Percentiles rank a stretch among this genome's conserved stretches.
These are phyloP conservation scores for Eucalyptus guilfoylei DNA, from an alignment of 345 rosid genomes.

Conservation along the genomic window DNA sequence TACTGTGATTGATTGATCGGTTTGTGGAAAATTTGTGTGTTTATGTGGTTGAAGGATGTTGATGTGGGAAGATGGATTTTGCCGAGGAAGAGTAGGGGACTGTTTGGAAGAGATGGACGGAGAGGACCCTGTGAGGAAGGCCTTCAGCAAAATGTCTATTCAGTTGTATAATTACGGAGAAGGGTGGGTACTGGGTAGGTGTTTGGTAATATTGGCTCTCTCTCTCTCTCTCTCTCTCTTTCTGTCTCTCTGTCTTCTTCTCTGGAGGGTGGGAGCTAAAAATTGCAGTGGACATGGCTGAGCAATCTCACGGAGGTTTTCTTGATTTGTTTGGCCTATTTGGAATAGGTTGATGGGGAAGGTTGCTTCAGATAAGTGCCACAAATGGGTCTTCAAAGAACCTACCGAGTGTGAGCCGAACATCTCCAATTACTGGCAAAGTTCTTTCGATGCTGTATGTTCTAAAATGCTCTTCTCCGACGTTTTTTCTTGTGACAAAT, in stretches of 20 bases:
- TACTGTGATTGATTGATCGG: neutral
- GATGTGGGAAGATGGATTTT: constrained; percentile 99
- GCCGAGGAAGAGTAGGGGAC: constrained; percentile 73
- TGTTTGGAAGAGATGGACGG: constrained; percentile 74
- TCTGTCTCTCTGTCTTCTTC: neutral
- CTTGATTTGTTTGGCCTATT: neutral
- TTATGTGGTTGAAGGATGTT: constrained; percentile 60
- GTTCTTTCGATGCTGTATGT: constrained; percentile 93
- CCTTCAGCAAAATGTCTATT: constrained; percentile 99
- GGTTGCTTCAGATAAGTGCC: constrained; percentile 99
- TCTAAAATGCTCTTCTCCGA: neutral
- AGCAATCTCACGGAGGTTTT: neutral
- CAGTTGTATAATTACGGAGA: constrained; percentile 99
- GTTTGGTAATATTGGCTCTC: constrained; percentile 5
- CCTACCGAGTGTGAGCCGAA: constrained; percentile 94
- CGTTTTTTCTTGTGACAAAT: neutral
- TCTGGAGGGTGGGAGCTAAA: neutral
- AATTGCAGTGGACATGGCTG: neutral
- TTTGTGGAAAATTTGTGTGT: neutral
- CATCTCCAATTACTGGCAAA: constrained; percentile 96
- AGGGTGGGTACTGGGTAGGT: constrained; percentile 99
- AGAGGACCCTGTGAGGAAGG: constrained; percentile 92
- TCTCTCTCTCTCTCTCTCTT: neutral
- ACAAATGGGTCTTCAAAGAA: constrained; percentile 99
- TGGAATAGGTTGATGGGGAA: constrained; percentile 90